Percentiles rank a stretch among this genome's conserved stretches.
Evolutionary conservation across 2,329 filamentous ascomycete genomes (phyloP).

Genomic region (Hypoxylon sp.): DNA sequence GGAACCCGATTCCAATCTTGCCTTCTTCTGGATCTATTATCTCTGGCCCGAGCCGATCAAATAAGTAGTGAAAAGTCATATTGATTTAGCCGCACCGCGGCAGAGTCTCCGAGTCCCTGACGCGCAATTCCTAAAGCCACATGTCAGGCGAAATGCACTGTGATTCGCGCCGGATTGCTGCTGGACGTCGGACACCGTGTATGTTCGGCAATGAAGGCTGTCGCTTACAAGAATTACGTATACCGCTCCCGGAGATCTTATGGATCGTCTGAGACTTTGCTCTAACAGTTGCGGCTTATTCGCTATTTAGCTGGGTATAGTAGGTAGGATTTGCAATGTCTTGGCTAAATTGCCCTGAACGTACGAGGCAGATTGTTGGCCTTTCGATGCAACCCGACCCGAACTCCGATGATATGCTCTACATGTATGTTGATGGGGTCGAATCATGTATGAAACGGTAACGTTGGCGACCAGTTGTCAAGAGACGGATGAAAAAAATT

Average conservation of each 20-base stretch:
- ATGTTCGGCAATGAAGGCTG: constrained; percentile 25
- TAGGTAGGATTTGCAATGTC: constrained; percentile 33
- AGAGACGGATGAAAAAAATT: background rate
- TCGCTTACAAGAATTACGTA: constrained; percentile 31
- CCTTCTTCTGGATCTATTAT: constrained; percentile 65
- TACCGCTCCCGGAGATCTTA: constrained; percentile 24
- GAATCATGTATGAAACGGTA: constrained; percentile 11
- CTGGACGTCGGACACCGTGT: constrained; percentile 17
- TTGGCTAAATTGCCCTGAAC: constrained; percentile 33
- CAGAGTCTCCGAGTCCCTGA: constrained; percentile 11
- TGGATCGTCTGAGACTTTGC: constrained; percentile 34
- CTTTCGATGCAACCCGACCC: constrained; percentile 14
- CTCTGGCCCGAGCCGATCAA: constrained; percentile 46
- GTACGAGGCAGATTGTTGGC: constrained; percentile 9
- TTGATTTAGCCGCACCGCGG: constrained; percentile 31
- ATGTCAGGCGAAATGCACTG: constrained; percentile 21
- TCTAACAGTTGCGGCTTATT: constrained; percentile 31
- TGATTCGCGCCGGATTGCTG: constrained; percentile 25
- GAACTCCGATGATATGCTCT: constrained; percentile 23
- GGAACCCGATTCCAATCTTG: constrained; percentile 27
- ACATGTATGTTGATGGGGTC: constrained; percentile 1
- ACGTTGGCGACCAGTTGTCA: constrained; percentile 13
- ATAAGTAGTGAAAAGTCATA: constrained; percentile 41
- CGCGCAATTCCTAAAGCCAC: constrained; percentile 35
- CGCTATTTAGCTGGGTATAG: constrained; percentile 15